Conservation (phyloP, 1,284 basidiomycete species). For the Phlebopus sp. region DNA sequence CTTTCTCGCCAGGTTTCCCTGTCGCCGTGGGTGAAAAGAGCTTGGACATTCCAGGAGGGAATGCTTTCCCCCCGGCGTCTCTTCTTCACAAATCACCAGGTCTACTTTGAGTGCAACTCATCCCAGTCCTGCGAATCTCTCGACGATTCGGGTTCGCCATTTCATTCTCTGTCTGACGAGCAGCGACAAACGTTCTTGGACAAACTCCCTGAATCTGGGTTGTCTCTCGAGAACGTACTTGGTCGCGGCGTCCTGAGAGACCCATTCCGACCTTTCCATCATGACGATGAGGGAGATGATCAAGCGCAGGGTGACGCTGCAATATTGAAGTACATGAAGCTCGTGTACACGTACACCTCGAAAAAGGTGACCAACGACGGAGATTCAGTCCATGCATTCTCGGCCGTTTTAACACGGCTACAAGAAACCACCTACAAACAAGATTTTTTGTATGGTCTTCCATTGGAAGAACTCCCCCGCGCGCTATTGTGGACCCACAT, state of each 20-base stretch:
- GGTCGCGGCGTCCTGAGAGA: slow-evolving; percentile 10
- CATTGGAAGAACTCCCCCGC: slow-evolving; percentile 8
- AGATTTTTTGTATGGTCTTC: slow-evolving; percentile 17
- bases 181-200: background rate
- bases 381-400: slow-evolving; percentile 16
- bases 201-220: background rate
- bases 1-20: slow-evolving; percentile 5
- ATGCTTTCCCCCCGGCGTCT: slow-evolving; percentile 16
- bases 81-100: slow-evolving; percentile 22
- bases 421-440: slow-evolving; percentile 1
- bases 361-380: slow-evolving; percentile 10
- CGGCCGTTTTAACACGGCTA: slow-evolving; percentile 11
- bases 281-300: background rate
- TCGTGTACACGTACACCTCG: slow-evolving; percentile 8
- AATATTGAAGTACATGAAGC: slow-evolving; percentile 5
- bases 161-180: slow-evolving; percentile 11
- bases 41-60: slow-evolving; percentile 20
- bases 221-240: background rate
- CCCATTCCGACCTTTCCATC: slow-evolving; percentile 11
- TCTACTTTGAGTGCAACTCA: slow-evolving; percentile 20
- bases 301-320: background rate
- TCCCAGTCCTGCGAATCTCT: slow-evolving; percentile 16
- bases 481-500: slow-evolving; percentile 13
- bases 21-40: slow-evolving; percentile 12
- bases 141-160: slow-evolving; percentile 13